Evolutionary conservation across 306 rosid species (phyloP), one percentile per base, ranked within the genome.

Genomic region (Quercus berberidifolia): DNA sequence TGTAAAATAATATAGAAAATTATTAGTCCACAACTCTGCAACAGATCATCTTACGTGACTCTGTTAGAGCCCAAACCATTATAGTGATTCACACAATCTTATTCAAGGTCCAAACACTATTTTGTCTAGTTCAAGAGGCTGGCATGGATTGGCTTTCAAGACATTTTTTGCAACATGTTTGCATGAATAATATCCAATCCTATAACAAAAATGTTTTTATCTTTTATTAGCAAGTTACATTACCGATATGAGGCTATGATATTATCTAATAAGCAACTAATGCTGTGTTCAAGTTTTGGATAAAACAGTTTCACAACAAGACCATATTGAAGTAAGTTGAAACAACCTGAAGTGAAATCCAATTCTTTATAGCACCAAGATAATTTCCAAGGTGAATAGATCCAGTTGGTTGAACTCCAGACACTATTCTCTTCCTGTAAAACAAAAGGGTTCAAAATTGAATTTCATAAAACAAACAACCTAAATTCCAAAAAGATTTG

Each of bases 391-490:
- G 90, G 91, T 95, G 99, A 72, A 95, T 81, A 28, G 99, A 87
- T 18, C 99, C 99, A 2, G 99, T 95, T 6, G 99, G 99, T 81
- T 95, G 99, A 85, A 95, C 97, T 74, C 99, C 99, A 25, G 99
- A 95, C 26, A 89, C 99, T 62, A 95, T 85, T 76, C 99, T 90
- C 83, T 91, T 91, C 91, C 98, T 94, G 87, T 52, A 78, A 77
- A 73, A 81, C 18, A 79, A 63, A 49, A 18, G 55, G 25, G 41
- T 72, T 49, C 72, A 78, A 26, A 25, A 46, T 41, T 41, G 1
- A 41, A 41, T 8, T 41, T 41, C 46, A 8, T 7, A 41, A 41
- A 8, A 38, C 7, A 38, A 38, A 38, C 0, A 8, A 41, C 3
- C 46, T 41, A 41, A 41, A 41, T 41, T 41, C 46, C 2, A 41